Base-by-base conservation (phyloP, 164 flowering plant genomes). In the Liriodendron chinense region DNA sequence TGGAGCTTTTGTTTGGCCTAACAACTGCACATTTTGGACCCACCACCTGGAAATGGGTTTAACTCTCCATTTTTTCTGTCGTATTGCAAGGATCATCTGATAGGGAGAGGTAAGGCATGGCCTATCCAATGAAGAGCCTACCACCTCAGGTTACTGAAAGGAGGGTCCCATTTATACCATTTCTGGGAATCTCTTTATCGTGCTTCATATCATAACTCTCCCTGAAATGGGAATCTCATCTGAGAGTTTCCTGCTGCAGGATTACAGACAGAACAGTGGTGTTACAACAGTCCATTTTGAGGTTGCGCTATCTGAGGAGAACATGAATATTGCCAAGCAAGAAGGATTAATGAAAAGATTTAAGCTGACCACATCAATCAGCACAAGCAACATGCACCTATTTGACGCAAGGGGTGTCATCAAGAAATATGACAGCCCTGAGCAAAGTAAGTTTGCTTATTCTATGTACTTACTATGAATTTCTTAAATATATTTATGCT, bases 381-480 rank as follows among this genome's bases (percentile, higher is more conserved):
- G 92, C 82, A 96, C 98, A 24, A 89, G 88, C 73, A 96, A 96
- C 86, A 96, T 96, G 99, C 97, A 96, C 83, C 88, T 96, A 53
- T 96, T 96, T 76, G 93, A 91, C 76, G 9, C 89, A 14, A 81
- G 83, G 1, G 97, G 98, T 34, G 77, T 79, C 22, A 92, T 96
- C 43, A 91, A 92, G 92, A 94, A 92, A 82, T 96, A 91, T 78
- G 98, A 89, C 71, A 79, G 74, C 59, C 94, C 98, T 23, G 96
- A 94, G 70, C 86, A 94, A 76, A 89, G 99, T 96, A 88, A 49
- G 91, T 67, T 70, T 47, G 6, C 9, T 28, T 66, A 70, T 24
- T 6, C 47, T 24, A 10, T 23, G 7, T 34, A 34, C 43, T 34
- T 34, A 3, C 43, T 34, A 34, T 34, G 43, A 34, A 34, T 34